Percentiles rank a stretch among this genome's conserved stretches.
Conservation (phyloP, 2,329 filamentous ascomycete species). For the Paracamarosporium sp. region DNA sequence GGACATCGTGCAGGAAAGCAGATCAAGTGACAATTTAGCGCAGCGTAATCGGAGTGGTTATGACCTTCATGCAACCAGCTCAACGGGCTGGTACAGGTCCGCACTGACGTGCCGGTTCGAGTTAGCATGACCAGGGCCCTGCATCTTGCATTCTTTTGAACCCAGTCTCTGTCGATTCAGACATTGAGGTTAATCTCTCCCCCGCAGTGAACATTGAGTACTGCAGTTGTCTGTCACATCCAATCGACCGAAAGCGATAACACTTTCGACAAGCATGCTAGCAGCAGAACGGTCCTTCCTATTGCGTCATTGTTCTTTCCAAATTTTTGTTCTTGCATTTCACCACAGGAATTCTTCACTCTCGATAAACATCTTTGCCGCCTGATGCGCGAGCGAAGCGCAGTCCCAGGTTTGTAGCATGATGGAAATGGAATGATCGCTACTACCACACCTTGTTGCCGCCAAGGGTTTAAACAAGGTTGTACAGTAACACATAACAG, state of each 20-base stretch:
- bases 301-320: background rate
- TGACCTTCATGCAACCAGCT: constrained; percentile 19
- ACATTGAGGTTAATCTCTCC: constrained; percentile 9
- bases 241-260: constrained; percentile 25
- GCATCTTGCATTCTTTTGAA: constrained; percentile 9
- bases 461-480: constrained; percentile 19
- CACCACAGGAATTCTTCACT: background rate
- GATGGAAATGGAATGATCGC: background rate
- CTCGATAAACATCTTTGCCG: constrained; percentile 4
- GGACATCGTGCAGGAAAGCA: constrained; percentile 6
- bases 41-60: constrained; percentile 5
- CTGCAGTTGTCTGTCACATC: constrained; percentile 5
- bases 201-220: constrained; percentile 12
- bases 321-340: constrained; percentile 4
- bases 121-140: constrained; percentile 15
- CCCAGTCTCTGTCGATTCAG: constrained; percentile 9
- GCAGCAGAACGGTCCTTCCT: constrained; percentile 6
- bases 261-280: constrained; percentile 5
- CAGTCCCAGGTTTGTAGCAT: background rate
- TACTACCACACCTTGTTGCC: background rate
- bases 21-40: constrained; percentile 12
- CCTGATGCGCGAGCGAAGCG: constrained; percentile 11
- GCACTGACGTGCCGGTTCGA: constrained; percentile 18
- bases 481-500: constrained; percentile 16
- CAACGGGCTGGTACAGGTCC: constrained; percentile 12